A percentile compares a stretch with the other conserved stretches of the same genome.
Conservation (phyloP, 1,284 basidiomycete genomes). For the Mycena citricolor region DNA sequence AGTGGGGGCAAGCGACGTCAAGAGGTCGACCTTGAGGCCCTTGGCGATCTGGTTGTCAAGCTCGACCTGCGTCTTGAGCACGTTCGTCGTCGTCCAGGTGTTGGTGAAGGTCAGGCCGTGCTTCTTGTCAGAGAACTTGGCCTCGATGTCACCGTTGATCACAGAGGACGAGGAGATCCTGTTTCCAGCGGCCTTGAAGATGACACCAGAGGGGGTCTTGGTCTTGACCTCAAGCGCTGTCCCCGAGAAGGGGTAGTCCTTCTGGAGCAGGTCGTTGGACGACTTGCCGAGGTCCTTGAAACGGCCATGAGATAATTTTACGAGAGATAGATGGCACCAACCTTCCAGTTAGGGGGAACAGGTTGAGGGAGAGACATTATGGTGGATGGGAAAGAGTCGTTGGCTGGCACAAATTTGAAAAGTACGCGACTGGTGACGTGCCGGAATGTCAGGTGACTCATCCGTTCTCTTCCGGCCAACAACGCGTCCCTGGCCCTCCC, state of each 20-base stretch:
- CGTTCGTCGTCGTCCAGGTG: constrained; percentile 93
- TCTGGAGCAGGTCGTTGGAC: constrained; percentile 90
- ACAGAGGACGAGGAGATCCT: constrained; percentile 71
- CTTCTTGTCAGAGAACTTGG: constrained; percentile 85
- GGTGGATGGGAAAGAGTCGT: constrained; percentile 14
- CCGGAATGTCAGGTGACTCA: too few relatives aligned
- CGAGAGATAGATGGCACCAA: constrained; percentile 31
- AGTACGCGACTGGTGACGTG: too few relatives aligned
- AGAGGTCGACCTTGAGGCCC: constrained; percentile 95
- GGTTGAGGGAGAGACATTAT: constrained; percentile 84
- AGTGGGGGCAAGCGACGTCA: constrained; percentile 83
- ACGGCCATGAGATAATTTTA: constrained; percentile 1
- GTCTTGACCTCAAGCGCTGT: constrained; percentile 92
- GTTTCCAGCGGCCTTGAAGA: constrained; percentile 84
- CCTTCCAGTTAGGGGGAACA: constrained; percentile 93
- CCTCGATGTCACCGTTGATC: constrained; percentile 88
- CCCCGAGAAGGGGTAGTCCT: constrained; percentile 89
- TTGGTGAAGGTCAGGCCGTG: constrained; percentile 91
- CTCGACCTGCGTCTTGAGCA: constrained; percentile 91
- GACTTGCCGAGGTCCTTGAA: constrained; percentile 93
- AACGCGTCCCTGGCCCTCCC: too few relatives aligned
- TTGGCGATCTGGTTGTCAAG: constrained; percentile 98
- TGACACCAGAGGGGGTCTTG: constrained; percentile 84
- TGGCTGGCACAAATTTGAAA: too few relatives aligned
- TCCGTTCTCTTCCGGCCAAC: too few relatives aligned